Base-by-base conservation (phyloP, 345 rosid species). In the Gossypium stocksii region DNA sequence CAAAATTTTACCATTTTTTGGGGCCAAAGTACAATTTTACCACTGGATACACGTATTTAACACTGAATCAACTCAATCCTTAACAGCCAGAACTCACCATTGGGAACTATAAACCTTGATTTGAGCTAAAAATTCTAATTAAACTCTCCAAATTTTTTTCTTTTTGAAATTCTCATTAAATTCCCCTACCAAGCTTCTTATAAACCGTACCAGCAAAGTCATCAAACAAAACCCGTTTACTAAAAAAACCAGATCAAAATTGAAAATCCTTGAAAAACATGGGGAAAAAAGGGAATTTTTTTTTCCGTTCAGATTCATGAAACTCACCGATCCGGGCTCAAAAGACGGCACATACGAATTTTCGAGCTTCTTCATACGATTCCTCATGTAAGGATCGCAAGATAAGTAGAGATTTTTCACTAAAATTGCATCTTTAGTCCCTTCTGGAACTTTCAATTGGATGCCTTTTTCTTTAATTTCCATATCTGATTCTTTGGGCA, bases 331-430 rank as follows among this genome's bases (percentile, higher is more conserved):
- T 43, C 67, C 77, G n/a, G 64, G 41, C 65, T 60, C 20, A 43
- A 79, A 71, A 66, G 72, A 13, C 34, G 14, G 4, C 70, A 14
- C 59, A 54, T 13, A 29, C 20, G 65, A 9, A 12, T 12, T 3
- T 29, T 67, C 49, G 2, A 27, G 22, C 4, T 59, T 56, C 78
- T 53, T 76, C 85, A 79, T 82, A 25, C 51, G 71, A 7, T 2
- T 7, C 9, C 83, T 45, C 85, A 83, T 77, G 69, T 71, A 59
- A 23, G 85, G 87, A 34, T 82, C 83, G 9, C 86, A 82, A 9
- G 87, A 86, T 34, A 82, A 45, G 76, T 82, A 86, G 13, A 84
- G 87, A 74, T 82, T 84, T 78, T 84, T 82, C 9, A 83, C 63
- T 2, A 83, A 59, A 52, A 83, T 29, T 1, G 75, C 71, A 19